phyloP scores from a whole-genome alignment of 805 yeast genomes.

The Metschnikowia kunwiensis region DNA sequence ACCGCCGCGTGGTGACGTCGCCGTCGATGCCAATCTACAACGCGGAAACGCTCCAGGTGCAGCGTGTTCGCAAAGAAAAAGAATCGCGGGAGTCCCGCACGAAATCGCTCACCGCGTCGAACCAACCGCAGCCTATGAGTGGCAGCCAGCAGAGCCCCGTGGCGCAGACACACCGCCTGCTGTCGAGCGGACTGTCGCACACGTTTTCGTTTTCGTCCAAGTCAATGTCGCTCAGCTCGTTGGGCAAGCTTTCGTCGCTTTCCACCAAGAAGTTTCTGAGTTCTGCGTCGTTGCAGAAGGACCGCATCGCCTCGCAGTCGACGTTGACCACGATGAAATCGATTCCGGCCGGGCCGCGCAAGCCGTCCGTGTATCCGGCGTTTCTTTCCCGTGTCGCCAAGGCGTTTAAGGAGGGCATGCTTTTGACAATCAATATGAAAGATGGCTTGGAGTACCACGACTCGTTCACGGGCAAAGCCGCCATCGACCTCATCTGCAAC shows the following conservation, averaged over 20 bases:
- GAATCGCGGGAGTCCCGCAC: conserved; percentile 11
- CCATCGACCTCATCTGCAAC: conserved; percentile 84
- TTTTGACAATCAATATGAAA: conserved; percentile 74
- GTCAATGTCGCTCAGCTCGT: conserved; percentile 40
- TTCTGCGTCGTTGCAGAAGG: conserved; percentile 31
- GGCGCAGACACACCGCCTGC: conserved; percentile 29
- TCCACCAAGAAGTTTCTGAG: conserved; percentile 41
- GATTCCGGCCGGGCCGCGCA: conserved; percentile 30
- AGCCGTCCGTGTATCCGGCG: conserved; percentile 87
- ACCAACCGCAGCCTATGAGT: conserved; percentile 2
- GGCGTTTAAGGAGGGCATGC: conserved; percentile 66
- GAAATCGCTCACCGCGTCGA: conserved; percentile 15
- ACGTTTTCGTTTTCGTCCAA: conserved; percentile 33
- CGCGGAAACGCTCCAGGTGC: conserved; percentile 8
- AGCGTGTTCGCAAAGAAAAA: conserved; percentile 11
- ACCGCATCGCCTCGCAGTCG: conserved; percentile 29
- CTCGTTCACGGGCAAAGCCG: conserved; percentile 90
- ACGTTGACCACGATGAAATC: conserved; percentile 41
- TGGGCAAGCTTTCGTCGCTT: conserved; percentile 38
- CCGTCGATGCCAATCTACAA: conserved; percentile 11
- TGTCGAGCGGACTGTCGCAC: conserved; percentile 19
- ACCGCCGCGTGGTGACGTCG: conserved; percentile 16
- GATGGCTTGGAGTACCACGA: conserved; percentile 91
- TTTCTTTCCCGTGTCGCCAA: conserved; percentile 79
- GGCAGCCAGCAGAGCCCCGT: conserved; percentile 1